Conservation (phyloP, 768 basidiomycete species). For the Lactifluus pinguis region DNA sequence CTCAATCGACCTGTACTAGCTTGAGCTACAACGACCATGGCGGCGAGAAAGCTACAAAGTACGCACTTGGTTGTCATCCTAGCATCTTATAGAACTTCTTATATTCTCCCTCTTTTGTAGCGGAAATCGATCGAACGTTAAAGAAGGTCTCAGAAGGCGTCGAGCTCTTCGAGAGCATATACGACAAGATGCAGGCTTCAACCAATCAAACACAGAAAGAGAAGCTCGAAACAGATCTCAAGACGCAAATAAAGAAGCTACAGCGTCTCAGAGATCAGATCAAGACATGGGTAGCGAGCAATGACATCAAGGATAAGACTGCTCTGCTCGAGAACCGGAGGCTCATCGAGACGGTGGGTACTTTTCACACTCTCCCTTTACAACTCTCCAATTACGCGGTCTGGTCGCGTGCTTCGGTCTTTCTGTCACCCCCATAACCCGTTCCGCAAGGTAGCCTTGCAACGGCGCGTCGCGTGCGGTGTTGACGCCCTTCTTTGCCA, state of each 20-base stretch:
- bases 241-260: conserved; percentile 97
- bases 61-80: conserved; percentile 2
- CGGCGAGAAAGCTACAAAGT: conserved; percentile 88
- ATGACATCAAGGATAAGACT: conserved; percentile 99
- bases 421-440: not conserved
- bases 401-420: not conserved
- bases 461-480: not conserved
- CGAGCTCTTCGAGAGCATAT: conserved; percentile 89
- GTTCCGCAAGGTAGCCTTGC: not conserved
- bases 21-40: conserved; percentile 45
- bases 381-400: not conserved
- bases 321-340: conserved; percentile 85
- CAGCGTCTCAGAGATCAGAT: conserved; percentile 80
- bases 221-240: conserved; percentile 91
- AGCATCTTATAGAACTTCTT: not conserved
- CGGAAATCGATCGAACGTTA: conserved; percentile 96
- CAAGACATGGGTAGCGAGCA: conserved; percentile 93
- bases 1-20: conserved; percentile 7
- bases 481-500: not conserved
- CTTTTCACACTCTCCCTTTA: conserved; percentile 1
- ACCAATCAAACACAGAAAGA: conserved; percentile 98
- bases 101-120: conserved; percentile 34
- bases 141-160: conserved; percentile 97
- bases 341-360: conserved; percentile 90
- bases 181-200: conserved; percentile 95